Evolutionary conservation across 2,329 filamentous ascomycete species (phyloP), one percentile per base, ranked within the genome.

Genomic region (Exophiala aquamarina): DNA sequence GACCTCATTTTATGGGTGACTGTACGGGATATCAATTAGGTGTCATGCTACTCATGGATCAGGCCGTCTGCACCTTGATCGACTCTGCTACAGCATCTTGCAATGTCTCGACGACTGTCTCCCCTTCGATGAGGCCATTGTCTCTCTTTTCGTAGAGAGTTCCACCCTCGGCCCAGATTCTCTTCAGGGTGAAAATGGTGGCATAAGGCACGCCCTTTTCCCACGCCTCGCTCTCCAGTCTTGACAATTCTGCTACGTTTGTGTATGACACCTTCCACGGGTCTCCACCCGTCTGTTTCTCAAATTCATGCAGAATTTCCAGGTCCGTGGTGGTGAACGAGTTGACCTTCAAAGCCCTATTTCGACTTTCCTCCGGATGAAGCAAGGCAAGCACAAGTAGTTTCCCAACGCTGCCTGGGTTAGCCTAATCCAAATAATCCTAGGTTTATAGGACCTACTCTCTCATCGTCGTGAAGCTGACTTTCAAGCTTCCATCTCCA

Each of bases 91-190:
- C 54, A 33, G 51, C 51, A 32, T 47, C 44, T 14, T 47, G 48
- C 41, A 57, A 29, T 11, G 50, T 44, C 10, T 58, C 48, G 23
- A 50, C 38, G 7, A 49, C 49, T 31, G 44, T 32, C 29, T 55
- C 50, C 5, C 37, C 49, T 11, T 73, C 79, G 45, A 89, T 73
- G 2, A 73, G 57, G 26, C 72, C 73, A 58, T 89, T 89, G 60
- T 87, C 84, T 38, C 81, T 77, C 64, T 79, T 76, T 7, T 80
- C 75, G 60, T 89, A 89, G 36, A 89, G 63, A 0, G 86, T 89
- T 1, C 82, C 81, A 0, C 86, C 86, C 58, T 86, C 80, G 0
- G 78, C 77, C 86, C 86, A 89, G 37, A 89, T 89, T 15, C 86
- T 70, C 34, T 81, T 71, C 56, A 89, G 66, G 0, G 86, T 88